Percentiles rank a stretch among this genome's conserved stretches.
These are phyloP conservation scores for Torulaspora gathmanii DNA, from an alignment of 805 yeast genomes.

Conservation along the genomic window DNA sequence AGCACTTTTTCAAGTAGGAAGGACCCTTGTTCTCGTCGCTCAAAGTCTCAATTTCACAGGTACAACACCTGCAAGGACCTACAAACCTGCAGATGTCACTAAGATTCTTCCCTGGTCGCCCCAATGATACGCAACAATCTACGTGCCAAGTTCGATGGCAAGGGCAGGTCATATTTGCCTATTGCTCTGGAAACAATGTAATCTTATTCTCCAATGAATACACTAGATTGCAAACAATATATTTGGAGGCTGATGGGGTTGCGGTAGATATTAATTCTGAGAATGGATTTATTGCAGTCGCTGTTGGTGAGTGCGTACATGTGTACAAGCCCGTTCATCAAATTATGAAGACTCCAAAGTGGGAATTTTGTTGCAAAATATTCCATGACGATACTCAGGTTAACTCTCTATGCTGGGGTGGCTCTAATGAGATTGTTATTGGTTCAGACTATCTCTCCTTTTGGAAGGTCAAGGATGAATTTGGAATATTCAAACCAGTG, in stretches of 20 bases:
- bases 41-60: too few species aligned
- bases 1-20: too few species aligned
- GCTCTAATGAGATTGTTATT: constrained; percentile 49
- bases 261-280: constrained; percentile 59
- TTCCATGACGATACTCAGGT: constrained; percentile 36
- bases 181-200: constrained; percentile 85
- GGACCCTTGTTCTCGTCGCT: too few species aligned
- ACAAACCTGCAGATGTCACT: constrained; percentile 44
- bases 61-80: too few species aligned
- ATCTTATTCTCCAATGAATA: constrained; percentile 55
- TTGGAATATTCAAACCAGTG: constrained; percentile 37
- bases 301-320: constrained; percentile 41
- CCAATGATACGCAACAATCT: constrained; percentile 53
- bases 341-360: constrained; percentile 41
- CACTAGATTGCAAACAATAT: constrained; percentile 67
- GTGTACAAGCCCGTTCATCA: constrained; percentile 55
- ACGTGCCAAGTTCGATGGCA: constrained; percentile 64
- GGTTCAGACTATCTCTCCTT: constrained; percentile 56
- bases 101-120: constrained; percentile 81
- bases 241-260: constrained; percentile 59
- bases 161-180: constrained; percentile 56
- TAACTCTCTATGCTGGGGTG: constrained; percentile 53
- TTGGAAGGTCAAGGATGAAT: constrained; percentile 47
- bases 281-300: constrained; percentile 60
- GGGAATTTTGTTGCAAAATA: constrained; percentile 40